phyloP scores from a whole-genome alignment of 345 rosid genomes.

The Kernera saxatilis region DNA sequence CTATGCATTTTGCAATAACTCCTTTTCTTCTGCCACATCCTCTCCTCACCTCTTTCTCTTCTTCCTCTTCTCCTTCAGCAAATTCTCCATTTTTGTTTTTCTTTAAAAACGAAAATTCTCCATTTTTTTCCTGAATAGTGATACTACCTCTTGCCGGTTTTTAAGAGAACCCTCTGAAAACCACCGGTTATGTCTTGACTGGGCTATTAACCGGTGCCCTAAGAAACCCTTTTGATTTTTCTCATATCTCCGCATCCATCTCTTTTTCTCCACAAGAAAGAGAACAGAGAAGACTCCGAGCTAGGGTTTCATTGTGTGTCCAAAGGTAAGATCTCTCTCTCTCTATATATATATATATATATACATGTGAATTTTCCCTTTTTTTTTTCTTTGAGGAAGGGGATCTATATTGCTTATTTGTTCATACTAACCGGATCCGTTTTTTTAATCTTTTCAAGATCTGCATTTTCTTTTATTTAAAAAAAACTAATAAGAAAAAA shows the following conservation, averaged over 20 bases:
- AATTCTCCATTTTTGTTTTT: constrained; percentile 23
- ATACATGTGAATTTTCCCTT: not conserved
- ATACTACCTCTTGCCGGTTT: not conserved
- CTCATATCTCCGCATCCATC: not conserved
- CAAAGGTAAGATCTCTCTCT: constrained; percentile 17
- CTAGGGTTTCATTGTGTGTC: constrained; percentile 19
- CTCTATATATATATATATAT: not conserved
- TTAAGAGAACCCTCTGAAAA: not conserved
- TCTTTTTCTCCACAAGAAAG: not conserved
- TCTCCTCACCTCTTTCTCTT: constrained; percentile 30
- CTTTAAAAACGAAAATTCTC: not conserved
- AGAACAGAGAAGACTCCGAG: constrained; percentile 4
- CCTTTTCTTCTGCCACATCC: constrained; percentile 40
- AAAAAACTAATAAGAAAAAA: too few species aligned
- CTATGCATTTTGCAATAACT: constrained; percentile 70
- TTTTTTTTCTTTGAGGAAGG: not conserved
- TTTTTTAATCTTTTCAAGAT: constrained; percentile 1
- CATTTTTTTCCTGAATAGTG: not conserved
- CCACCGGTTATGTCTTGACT: constrained; percentile 1
- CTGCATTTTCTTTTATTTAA: constrained; percentile 5
- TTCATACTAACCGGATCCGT: not conserved
- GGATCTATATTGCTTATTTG: constrained; percentile 17
- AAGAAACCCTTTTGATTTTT: not conserved
- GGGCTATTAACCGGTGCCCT: not conserved
- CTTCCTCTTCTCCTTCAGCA: constrained; percentile 27